Evolutionary conservation across 371 early-diverging fungal genomes (phyloP).

Genomic region (Blakeslea trispora): DNA sequence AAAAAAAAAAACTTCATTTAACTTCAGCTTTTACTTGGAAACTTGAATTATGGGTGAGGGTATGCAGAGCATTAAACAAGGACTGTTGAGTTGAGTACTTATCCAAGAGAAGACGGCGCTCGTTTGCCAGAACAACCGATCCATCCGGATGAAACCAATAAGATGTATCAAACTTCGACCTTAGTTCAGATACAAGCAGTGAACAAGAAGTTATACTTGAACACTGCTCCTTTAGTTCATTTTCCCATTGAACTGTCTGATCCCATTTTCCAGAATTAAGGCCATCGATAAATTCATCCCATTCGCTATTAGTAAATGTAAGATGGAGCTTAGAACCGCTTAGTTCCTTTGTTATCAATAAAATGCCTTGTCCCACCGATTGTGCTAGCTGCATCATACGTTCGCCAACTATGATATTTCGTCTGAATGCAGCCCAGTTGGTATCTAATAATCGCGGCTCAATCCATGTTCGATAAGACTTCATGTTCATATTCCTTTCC

Average conservation of each 20-base stretch:
- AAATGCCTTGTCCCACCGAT: slow-evolving; percentile 43
- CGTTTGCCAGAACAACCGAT: slow-evolving; percentile 22
- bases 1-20: no score
- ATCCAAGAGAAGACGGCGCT: slow-evolving; percentile 18
- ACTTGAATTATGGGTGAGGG: no score
- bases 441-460: slow-evolving; percentile 45
- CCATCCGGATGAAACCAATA: slow-evolving; percentile 44
- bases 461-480: slow-evolving; percentile 46
- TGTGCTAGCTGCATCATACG: slow-evolving; percentile 51
- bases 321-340: slow-evolving; percentile 52
- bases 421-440: slow-evolving; percentile 54
- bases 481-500: slow-evolving; percentile 51
- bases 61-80: no score
- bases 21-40: no score
- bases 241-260: no score
- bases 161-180: slow-evolving; percentile 32
- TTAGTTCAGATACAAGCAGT: slow-evolving; percentile 35
- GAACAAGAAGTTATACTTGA: no score
- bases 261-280: slow-evolving; percentile 40
- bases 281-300: slow-evolving; percentile 52
- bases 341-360: slow-evolving; percentile 53
- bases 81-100: no score
- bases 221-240: no score
- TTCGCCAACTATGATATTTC: slow-evolving; percentile 54
- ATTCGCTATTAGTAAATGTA: slow-evolving; percentile 54